Conservation (phyloP, 2,329 filamentous ascomycete species). For the Sordariomycetes sp. region DNA sequence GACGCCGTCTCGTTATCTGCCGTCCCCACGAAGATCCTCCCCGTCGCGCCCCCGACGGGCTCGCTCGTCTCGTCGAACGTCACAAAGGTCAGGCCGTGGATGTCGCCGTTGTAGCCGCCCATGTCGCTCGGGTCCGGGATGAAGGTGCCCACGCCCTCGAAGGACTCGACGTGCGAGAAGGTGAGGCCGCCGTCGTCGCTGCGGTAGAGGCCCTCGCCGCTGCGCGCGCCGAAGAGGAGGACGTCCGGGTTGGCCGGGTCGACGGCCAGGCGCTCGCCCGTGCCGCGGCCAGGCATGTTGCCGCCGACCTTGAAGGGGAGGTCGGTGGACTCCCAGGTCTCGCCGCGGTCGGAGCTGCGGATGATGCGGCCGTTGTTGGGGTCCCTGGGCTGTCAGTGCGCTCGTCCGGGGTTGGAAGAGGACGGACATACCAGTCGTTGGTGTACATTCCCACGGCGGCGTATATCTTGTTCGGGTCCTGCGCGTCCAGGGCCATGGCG, state of each 20-base stretch:
- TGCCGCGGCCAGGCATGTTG: constrained; percentile 51
- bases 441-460: constrained; percentile 47
- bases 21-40: constrained; percentile 44
- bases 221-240: constrained; percentile 47
- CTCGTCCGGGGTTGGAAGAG: background rate
- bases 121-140: constrained; percentile 31
- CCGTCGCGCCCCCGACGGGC: constrained; percentile 31
- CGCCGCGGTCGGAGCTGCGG: constrained; percentile 40
- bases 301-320: constrained; percentile 50
- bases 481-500: constrained; percentile 43
- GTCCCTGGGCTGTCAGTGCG: constrained; percentile 22
- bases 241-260: constrained; percentile 46
- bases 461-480: constrained; percentile 39
- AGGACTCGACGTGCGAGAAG: constrained; percentile 39
- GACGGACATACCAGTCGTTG: constrained; percentile 33
- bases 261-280: constrained; percentile 46
- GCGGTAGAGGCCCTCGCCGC: constrained; percentile 48
- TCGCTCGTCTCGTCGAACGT: constrained; percentile 44
- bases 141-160: constrained; percentile 39
- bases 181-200: constrained; percentile 43
- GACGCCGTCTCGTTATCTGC: constrained; percentile 41
- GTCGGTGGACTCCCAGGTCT: constrained; percentile 35
- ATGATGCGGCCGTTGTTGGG: constrained; percentile 44
- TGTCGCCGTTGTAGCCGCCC: constrained; percentile 31
- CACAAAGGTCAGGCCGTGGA: constrained; percentile 37